These are phyloP conservation scores for Cercospora sp. DNA, from an alignment of 2,329 filamentous ascomycete species.

Conservation along the genomic window DNA sequence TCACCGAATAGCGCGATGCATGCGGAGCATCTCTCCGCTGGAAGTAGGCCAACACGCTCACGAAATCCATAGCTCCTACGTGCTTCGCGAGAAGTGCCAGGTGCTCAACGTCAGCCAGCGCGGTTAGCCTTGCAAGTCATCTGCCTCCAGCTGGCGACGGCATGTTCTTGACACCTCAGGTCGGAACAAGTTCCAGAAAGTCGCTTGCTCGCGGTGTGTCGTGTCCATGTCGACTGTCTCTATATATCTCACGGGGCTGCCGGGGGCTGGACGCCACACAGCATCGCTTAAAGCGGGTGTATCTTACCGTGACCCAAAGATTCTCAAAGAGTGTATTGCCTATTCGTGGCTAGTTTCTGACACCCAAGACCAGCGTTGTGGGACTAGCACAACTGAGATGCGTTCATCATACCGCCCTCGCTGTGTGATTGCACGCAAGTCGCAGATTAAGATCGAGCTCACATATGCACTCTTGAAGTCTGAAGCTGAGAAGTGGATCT, in stretches of 20 bases:
- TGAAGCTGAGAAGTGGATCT: slow-evolving; percentile 9
- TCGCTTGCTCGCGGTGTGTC: neutral
- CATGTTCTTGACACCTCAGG: neutral
- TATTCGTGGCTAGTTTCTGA: neutral
- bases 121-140: neutral
- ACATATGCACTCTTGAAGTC: slow-evolving; percentile 9
- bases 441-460: neutral
- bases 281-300: neutral
- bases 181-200: neutral
- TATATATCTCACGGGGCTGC: slow-evolving; percentile 1
- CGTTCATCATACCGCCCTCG: neutral
- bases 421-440: neutral
- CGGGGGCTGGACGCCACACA: slow-evolving; percentile 6
- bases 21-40: neutral
- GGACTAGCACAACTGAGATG: neutral
- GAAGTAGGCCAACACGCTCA: neutral
- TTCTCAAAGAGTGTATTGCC: neutral
- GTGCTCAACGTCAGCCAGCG: neutral
- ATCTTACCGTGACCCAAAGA: neutral
- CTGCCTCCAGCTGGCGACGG: neutral
- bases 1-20: neutral
- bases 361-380: neutral
- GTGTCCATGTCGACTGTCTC: neutral
- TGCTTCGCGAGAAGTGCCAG: neutral
- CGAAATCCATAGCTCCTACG: neutral